Base-by-base conservation (phyloP, 495 filamentous ascomycete genomes). In the Hypomontagnella monticulosa region DNA sequence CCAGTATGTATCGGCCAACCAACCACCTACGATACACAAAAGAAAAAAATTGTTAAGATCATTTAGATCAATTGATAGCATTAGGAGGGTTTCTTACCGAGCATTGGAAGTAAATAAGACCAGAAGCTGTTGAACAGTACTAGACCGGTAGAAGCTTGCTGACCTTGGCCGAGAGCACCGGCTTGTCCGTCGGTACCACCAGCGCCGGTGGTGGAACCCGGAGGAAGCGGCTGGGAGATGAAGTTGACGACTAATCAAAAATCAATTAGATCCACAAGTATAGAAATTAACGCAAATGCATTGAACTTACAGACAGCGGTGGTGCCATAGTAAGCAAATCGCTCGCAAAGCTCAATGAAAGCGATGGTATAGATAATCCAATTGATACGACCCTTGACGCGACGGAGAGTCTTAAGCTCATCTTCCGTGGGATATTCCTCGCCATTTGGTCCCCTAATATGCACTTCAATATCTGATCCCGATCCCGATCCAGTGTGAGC, bases 291-390 rank as follows among this genome's bases (percentile, higher is more conserved):
- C 11, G 27, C 5, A 11, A 10, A 4, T 1, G 15, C 5, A 30
- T 15, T 16, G 48, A 38, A 66, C 69, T 62, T 80, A 89, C 86
- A 90, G 46, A 92, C 87, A 37, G 85, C 87, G 16, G 85, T 89
- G 11, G 88, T 90, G 53, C 90, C 91, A 71, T 92, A 92, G 79
- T 90, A 93, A 7, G 87, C 89, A 77, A 92, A 91, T 34, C 90
- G 87, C 79, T 93, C 91, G 77, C 85, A 89, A 57, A 92, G 73
- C 75, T 93, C 91, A 47, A 91, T 84, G 64, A 92, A 88, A 16
- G 87, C 89, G 52, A 94, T 83, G 18, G 87, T 88, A 69, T 86
- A 93, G 6, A 83, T 81, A 11, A 76, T 83, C 80, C 79, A 87
- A 15, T 88, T 89, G 27, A 94, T 81, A 34, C 78, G 80, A 40